These are phyloP conservation scores for Nicotiana attenuata DNA, from an alignment of 257 asterid species.

Conservation along the genomic window DNA sequence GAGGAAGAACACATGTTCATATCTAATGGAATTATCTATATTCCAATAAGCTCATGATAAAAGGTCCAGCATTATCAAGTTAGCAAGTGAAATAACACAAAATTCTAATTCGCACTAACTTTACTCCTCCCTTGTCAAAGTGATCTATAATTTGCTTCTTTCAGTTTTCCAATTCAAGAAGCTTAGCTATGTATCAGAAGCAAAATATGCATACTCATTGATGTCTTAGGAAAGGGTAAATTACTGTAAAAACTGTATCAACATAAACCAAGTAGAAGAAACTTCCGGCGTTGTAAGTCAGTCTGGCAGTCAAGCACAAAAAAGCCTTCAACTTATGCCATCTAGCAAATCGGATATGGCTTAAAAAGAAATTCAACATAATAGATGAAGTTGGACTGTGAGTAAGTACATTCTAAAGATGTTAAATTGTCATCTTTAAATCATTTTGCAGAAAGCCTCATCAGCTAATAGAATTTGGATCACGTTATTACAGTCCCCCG, in stretches of 20 bases:
- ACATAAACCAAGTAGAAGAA: slow-evolving; percentile 6
- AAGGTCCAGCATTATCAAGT: not conserved
- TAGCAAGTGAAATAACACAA: not conserved
- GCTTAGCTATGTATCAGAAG: not conserved
- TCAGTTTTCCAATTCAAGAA: slow-evolving; percentile 1
- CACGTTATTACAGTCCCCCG: not conserved
- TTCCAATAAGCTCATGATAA: not conserved
- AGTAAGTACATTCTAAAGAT: not conserved
- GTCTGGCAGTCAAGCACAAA: not conserved
- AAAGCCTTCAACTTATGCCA: not conserved
- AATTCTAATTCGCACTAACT: not conserved
- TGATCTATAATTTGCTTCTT: not conserved
- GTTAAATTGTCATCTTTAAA: not conserved
- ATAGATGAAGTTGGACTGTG: not conserved
- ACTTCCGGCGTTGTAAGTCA: not conserved
- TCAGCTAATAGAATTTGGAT: not conserved
- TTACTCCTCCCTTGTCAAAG: not conserved
- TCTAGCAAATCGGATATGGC: not conserved
- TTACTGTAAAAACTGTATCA: not conserved
- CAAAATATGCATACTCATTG: not conserved
- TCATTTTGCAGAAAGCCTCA: not conserved
- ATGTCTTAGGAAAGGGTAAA: slow-evolving; percentile 2
- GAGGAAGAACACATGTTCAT: not conserved
- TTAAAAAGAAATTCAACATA: not conserved
- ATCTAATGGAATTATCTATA: not conserved